A percentile compares a stretch with the other conserved stretches of the same genome.
These are phyloP conservation scores for Acacia pycnantha DNA, from an alignment of 331 rosid genomes.

Conservation along the genomic window DNA sequence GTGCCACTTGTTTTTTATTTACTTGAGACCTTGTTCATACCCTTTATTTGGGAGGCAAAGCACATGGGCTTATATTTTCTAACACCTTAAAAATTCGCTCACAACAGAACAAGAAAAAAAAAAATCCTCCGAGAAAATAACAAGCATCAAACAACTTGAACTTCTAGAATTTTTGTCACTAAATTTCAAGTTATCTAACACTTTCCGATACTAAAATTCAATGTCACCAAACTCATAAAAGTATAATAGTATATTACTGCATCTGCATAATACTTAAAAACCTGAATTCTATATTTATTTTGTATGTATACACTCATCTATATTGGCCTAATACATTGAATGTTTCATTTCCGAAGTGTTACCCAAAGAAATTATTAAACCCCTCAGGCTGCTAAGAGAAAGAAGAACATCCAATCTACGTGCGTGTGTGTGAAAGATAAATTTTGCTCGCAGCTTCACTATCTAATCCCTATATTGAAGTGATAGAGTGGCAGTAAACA, in stretches of 20 bases:
- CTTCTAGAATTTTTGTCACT: not conserved
- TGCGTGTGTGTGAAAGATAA: not conserved
- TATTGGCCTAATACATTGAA: not conserved
- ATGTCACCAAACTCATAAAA: not conserved
- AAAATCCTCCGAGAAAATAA: not conserved
- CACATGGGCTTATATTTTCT: not conserved
- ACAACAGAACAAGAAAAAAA: not conserved
- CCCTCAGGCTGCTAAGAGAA: not conserved
- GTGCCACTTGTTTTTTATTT: too few relatives aligned
- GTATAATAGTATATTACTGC: not conserved
- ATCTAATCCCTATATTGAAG: conserved; percentile 22
- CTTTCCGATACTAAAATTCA: not conserved
- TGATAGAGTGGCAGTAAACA: conserved; percentile 4
- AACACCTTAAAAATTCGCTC: not conserved
- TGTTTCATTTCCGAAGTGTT: not conserved
- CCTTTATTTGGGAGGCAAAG: not conserved
- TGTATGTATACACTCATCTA: not conserved
- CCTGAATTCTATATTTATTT: not conserved
- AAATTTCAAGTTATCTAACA: not conserved
- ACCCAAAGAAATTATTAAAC: not conserved
- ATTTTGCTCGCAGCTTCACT: not conserved
- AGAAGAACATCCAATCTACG: not conserved
- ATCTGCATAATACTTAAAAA: not conserved
- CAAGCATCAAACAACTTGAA: not conserved
- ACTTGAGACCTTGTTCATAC: not conserved